Percentiles rank a stretch among this genome's conserved stretches.
These are phyloP conservation scores for Mycosphaerella arachidis DNA, from an alignment of 2,329 filamentous ascomycete genomes.

Conservation along the genomic window DNA sequence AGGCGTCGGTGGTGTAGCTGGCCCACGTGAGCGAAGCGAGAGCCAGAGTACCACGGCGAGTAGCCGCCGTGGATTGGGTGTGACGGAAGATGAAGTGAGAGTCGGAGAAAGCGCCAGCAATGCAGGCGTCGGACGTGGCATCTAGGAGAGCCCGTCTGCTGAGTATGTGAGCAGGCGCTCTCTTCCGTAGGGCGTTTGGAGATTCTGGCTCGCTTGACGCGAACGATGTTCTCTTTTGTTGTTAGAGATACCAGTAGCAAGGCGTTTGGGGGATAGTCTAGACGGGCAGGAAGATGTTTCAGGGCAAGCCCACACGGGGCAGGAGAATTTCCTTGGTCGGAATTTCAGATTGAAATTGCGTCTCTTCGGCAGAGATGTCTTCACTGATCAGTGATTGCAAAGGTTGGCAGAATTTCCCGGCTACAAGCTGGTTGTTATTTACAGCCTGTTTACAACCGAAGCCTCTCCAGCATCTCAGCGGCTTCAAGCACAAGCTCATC, in stretches of 20 bases:
- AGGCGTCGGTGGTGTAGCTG: constrained; percentile 32
- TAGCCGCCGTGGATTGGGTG: constrained; percentile 24
- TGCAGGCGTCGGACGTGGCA: constrained; percentile 19
- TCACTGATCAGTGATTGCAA: no score
- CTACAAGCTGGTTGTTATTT: no score
- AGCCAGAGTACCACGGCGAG: constrained; percentile 36
- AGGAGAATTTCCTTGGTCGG: not conserved
- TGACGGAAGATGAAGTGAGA: constrained; percentile 31
- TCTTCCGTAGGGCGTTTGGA: not conserved
- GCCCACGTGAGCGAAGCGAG: constrained; percentile 34
- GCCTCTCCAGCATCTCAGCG: constrained; percentile 47
- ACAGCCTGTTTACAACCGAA: constrained; percentile 5
- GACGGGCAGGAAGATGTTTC: not conserved
- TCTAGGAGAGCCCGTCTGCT: constrained; percentile 6
- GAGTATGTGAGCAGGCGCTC: not conserved
- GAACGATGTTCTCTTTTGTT: not conserved
- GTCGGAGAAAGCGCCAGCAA: constrained; percentile 36
- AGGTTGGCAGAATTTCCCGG: no score
- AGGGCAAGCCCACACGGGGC: not conserved
- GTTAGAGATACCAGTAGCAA: not conserved
- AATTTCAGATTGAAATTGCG: not conserved
- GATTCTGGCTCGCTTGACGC: not conserved
- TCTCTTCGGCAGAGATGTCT: no score
- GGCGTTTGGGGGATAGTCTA: constrained; percentile 2
- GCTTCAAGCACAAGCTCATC: constrained; percentile 60